Evolutionary conservation across 305 asterid species (phyloP), one percentile per base, ranked within the genome.

Genomic region (Solanum hybrid): DNA sequence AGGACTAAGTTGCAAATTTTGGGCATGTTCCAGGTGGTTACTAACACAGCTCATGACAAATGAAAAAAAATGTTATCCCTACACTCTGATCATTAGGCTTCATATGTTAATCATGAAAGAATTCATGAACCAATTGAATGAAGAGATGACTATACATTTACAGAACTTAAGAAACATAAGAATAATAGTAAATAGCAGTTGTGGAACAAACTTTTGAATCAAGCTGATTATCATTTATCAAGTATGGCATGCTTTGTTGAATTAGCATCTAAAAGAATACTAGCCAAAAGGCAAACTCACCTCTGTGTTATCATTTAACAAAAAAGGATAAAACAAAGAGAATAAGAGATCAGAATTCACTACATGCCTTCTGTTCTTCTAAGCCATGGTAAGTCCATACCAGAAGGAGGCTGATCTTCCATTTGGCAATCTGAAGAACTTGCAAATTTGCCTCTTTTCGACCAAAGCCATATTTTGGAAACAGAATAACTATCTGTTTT

Each of bases 391-490:
- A 94, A 93, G 88, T 92, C 97, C 89, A 89, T 87, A 71, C 89
- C 88, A 5, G 95, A 94, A 40, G 98, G 89, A 15, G 95, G 90
- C 13, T 78, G 87, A 77, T 93, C 87, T 42, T 89, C 95, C 86
- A 86, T 85, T 10, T 91, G 95, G 22, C 69, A 42, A 35, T 92
- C 91, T 1, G 97, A 92, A 22, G 98, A 94, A 89, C 96, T 95
- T 12, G 94, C 96, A 27, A 92, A 95, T 87, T 93, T 97, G 36
- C 95, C 96, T 93, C 95, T 97, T 90, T 95, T 95, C 7, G 99
- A 94, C 99, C 99, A 97, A 80, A 96, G 92, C 99, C 99, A 97
- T 90, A 97, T 97, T 95, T 97, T 97, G 91, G 99, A 97, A 91
- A 97, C 96, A 10, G 99, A 97, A 86, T 94, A 97, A 93, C 99